Evolutionary conservation across 768 basidiomycete genomes (phyloP), one percentile per base, ranked within the genome.

Genomic region (Suillus ampliporus): DNA sequence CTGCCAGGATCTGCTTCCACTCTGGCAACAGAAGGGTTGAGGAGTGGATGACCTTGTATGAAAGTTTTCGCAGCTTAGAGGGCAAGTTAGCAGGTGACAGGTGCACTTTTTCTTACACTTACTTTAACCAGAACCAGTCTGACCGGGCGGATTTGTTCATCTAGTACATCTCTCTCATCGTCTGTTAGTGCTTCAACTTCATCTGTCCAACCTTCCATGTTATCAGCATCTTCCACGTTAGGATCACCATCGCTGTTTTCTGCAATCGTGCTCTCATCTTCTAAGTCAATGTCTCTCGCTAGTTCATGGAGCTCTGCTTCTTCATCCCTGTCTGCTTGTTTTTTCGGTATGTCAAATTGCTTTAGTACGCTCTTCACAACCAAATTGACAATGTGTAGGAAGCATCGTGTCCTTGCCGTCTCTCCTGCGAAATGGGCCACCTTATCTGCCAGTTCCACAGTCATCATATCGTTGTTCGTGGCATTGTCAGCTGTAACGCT

Each of bases 351-450:
- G 23, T 41, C 37, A 21, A 40, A 57, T 43, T 41, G 21, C 23
- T 52, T 52, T 26, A 52, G 28, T 0, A 79, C 21, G 1, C 63
- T 67, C 53, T 78, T 77, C 0, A 75, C 78, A 3, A 77, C 68
- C 0, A 83, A 65, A 50, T 76, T 78, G 15, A 80, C 40, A 4
- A 80, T 38, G 11, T 38, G 57, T 28, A 58, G 11, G 21, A 58
- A 41, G 28, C 40, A 58, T 13, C 57, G 15, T 21, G 43, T 58
- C 31, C 41, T 19, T 31, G 37, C 21, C 44, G 57, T 41, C 19
- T 44, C 17, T 21, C 57, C 57, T 9, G 28, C 41, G 38, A 58
- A 58, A 21, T 58, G 38, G 37, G 10, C 37, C 11, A 38, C 37
- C 37, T 13, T 11, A 11, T 38, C 37, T 2, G 9, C 37, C 11